Percentiles rank a stretch among this genome's conserved stretches.
phyloP scores from a whole-genome alignment of 306 rosid genomes.

The Inga laurina region DNA sequence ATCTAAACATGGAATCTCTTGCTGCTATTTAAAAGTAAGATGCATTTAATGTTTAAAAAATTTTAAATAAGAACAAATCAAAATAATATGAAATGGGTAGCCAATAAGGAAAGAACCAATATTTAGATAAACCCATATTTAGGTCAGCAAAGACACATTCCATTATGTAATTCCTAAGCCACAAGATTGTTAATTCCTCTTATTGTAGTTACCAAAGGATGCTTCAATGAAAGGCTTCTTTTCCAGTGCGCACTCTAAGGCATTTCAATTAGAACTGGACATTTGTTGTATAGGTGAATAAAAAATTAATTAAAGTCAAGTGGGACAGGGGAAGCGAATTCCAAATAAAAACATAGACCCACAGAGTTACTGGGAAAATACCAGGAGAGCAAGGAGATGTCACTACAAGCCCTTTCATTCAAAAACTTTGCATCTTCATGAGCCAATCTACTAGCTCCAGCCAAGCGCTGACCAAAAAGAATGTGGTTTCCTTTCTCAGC shows the following conservation, averaged over 20 bases:
- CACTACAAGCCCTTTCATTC: conserved; percentile 77
- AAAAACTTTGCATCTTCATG: conserved; percentile 77
- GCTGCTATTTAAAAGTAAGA: neutral
- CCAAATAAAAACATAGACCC: conserved; percentile 12
- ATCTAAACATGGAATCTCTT: neutral
- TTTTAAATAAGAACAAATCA: neutral
- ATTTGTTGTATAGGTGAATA: neutral
- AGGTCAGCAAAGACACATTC: conserved; percentile 23
- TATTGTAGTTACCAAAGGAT: neutral
- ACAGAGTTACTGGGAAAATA: conserved; percentile 41
- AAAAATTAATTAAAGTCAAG: neutral
- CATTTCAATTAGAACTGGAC: neutral
- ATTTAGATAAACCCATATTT: conserved; percentile 16
- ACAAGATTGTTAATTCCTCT: conserved; percentile 15
- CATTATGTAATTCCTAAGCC: neutral
- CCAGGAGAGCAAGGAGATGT: conserved; percentile 82
- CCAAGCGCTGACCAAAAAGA: conserved; percentile 45
- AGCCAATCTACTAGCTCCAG: conserved; percentile 76
- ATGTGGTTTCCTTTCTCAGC: conserved; percentile 37
- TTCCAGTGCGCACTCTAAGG: conserved; percentile 4
- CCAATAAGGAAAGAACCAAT: conserved; percentile 5
- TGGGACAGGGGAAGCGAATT: conserved; percentile 12
- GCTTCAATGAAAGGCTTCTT: conserved; percentile 9
- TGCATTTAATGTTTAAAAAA: neutral
- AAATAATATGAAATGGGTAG: conserved; percentile 15